Evolutionary conservation across 2,329 filamentous ascomycete genomes (phyloP), one percentile per base, ranked within the genome.

Genomic region (Aspergillus jensenii): DNA sequence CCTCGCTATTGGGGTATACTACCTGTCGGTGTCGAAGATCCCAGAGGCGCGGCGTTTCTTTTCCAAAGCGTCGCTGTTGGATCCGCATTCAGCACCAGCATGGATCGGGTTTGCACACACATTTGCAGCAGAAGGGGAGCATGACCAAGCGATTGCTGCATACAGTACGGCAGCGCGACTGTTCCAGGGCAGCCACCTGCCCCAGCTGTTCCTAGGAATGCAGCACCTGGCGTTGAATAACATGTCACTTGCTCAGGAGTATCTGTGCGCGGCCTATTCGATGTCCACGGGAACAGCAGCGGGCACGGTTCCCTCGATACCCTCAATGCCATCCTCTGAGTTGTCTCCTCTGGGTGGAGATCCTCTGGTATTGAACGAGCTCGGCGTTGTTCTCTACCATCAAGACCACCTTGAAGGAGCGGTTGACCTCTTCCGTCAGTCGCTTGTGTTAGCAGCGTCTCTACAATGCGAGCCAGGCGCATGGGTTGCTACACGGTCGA

Each of bases 41-140:
- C 90, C 95, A 3, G 95, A 99, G 76, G 93, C 96, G 9, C 87
- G 95, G 11, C 87, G 93, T 40, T 99, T 95, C 79, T 99, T 99
- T 75, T 96, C 91, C 69, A 99, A 99, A 76, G 90, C 96, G 4
- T 96, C 91, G 64, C 90, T 98, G 81, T 93, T 99, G 88, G 93
- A 99, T 70, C 90, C 93, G 6, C 93, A 98, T 77, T 99, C 96
- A 68, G 93, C 93, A 0, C 91, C 95, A 1, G 95, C 95, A 3
- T 99, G 95, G 95, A 98, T 99, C 63, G 95, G 96, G 1, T 99
- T 99, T 71, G 95, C 95, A 1, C 96, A 99, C 74, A 99, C 95
- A 0, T 99, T 99, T 72, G 95, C 95, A 1, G 93, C 92, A 11
- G 95, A 99, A 74, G 95, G 95, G 52, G 95, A 99, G 75, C 93